Evolutionary conservation across 108 stramenopile species (phyloP).

Genomic region (Skeletonema costatum): DNA sequence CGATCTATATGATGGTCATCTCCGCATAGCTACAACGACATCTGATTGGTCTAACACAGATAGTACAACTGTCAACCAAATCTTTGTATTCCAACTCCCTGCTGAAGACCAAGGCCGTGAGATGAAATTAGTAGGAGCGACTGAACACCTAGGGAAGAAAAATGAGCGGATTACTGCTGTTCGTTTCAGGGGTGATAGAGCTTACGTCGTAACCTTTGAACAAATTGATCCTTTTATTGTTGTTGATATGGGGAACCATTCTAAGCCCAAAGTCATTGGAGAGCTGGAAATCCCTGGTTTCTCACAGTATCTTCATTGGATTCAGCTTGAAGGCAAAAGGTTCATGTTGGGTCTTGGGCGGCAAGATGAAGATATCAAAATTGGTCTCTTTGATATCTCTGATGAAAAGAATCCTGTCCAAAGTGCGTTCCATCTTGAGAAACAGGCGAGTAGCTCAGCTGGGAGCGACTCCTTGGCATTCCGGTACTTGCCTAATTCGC

Average conservation of each 20-base stretch:
- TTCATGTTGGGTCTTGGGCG: slow-evolving; percentile 47
- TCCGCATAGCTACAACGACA: slow-evolving; percentile 47
- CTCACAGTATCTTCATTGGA: slow-evolving; percentile 44
- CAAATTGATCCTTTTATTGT: slow-evolving; percentile 42
- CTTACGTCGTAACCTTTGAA: slow-evolving; percentile 46
- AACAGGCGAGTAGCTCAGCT: slow-evolving; percentile 38
- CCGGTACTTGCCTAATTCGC: slow-evolving; percentile 34
- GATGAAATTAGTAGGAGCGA: slow-evolving; percentile 37
- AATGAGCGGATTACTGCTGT: slow-evolving; percentile 41
- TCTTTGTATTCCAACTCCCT: slow-evolving; percentile 46
- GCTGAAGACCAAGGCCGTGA: slow-evolving; percentile 9
- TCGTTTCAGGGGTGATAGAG: slow-evolving; percentile 42
- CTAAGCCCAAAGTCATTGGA: slow-evolving; percentile 36
- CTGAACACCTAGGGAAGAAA: slow-evolving; percentile 45
- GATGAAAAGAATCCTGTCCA: slow-evolving; percentile 35
- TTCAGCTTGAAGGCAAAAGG: slow-evolving; percentile 29
- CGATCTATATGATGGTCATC: slow-evolving; percentile 44
- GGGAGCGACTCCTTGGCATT: slow-evolving; percentile 42
- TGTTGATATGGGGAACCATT: slow-evolving; percentile 26
- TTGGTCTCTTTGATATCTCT: slow-evolving; percentile 42
- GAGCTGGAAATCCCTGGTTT: slow-evolving; percentile 53
- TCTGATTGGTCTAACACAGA: slow-evolving; percentile 20
- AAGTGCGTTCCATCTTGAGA: slow-evolving; percentile 28
- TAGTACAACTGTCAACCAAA: slow-evolving; percentile 38
- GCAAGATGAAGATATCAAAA: slow-evolving; percentile 33